These are phyloP conservation scores for Barnettozyma sucrosica DNA, from an alignment of 805 yeast genomes.

Conservation along the genomic window DNA sequence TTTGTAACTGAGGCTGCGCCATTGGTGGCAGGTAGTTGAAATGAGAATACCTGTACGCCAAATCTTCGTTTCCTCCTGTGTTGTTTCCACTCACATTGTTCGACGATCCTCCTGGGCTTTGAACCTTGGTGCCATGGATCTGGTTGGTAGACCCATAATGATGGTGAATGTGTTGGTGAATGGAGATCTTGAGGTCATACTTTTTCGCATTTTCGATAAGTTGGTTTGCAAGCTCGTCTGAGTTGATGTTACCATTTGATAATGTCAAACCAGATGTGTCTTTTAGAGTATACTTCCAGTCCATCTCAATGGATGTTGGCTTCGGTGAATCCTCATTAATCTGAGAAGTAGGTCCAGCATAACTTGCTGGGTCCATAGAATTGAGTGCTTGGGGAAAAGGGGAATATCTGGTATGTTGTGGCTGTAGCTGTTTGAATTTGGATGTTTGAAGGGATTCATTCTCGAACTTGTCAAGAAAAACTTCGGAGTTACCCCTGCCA, in stretches of 20 bases:
- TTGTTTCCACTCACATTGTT: slow-evolving; percentile 18
- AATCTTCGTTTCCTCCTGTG: slow-evolving; percentile 18
- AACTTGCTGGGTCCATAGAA: slow-evolving; percentile 6
- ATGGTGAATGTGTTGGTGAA: slow-evolving; percentile 84
- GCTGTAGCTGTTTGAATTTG: slow-evolving; percentile 1
- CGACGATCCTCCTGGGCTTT: slow-evolving; percentile 22
- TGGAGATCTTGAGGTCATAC: slow-evolving; percentile 53
- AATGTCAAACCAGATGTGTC: slow-evolving; percentile 41
- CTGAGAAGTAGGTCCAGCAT: background rate
- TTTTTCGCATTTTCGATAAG: slow-evolving; percentile 56
- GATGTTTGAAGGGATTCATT: background rate
- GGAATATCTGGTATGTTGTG: slow-evolving; percentile 1
- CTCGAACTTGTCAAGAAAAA: background rate
- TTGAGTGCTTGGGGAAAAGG: slow-evolving; percentile 2
- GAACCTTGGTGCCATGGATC: slow-evolving; percentile 6
- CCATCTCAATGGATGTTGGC: slow-evolving; percentile 34
- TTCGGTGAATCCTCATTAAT: slow-evolving; percentile 16
- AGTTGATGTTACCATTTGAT: slow-evolving; percentile 45
- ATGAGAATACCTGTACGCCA: slow-evolving; percentile 56
- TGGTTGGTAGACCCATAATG: slow-evolving; percentile 45
- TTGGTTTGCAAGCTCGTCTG: slow-evolving; percentile 49
- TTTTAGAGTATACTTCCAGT: slow-evolving; percentile 57
- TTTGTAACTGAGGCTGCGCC: slow-evolving; percentile 63
- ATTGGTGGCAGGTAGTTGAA: slow-evolving; percentile 73
- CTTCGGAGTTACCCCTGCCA: background rate